Base-by-base conservation (phyloP, 2,329 filamentous ascomycete species). In the Triangularia verruculosa region DNA sequence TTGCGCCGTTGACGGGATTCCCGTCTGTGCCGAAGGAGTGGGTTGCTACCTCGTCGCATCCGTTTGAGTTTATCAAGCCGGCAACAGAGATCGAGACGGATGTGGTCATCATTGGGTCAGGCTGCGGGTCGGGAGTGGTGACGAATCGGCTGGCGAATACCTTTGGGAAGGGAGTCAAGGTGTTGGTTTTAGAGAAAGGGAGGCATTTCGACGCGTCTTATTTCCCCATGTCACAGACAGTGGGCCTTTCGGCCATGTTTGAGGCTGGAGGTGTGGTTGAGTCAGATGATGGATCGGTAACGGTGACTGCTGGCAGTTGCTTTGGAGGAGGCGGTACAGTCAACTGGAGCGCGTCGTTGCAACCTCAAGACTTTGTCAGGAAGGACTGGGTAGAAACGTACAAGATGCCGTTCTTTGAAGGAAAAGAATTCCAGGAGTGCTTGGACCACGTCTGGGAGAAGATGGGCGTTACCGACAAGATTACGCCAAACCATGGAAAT, bases 321-420 rank as follows among this genome's bases (percentile, higher is more conserved):
- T 96, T 90, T 86, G 93, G 93, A 28, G 93, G 93, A 51, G 93
- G 93, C 61, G 93, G 93, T 5, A 92, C 91, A 0, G 77, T 97
- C 70, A 97, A 97, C 76, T 97, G 93, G 93, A 90, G 83, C 71
- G 85, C 85, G 8, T 79, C 79, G 58, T 77, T 88, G 59, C 80
- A 83, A 69, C 90, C 91, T 0, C 91, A 94, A 72, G 86, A 85
- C 25, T 90, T 83, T 67, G 91, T 97, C 1, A 86, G 93, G 3
- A 80, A 86, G 68, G 92, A 97, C 76, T 97, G 94, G 93, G 88
- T 91, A 0, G 79, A 84, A 58, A 76, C 80, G 56, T 71, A 78
- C 15, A 87, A 88, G 0, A 78, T 97, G 24, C 82, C 84, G 0
- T 89, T 96, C 70, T 96, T 96, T 74, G 87, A 85, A 0, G 88